A percentile compares a stretch with the other conserved stretches of the same genome.
These are phyloP conservation scores for Diplocarpon rosae DNA, from an alignment of 2,329 filamentous ascomycete genomes.

Conservation along the genomic window DNA sequence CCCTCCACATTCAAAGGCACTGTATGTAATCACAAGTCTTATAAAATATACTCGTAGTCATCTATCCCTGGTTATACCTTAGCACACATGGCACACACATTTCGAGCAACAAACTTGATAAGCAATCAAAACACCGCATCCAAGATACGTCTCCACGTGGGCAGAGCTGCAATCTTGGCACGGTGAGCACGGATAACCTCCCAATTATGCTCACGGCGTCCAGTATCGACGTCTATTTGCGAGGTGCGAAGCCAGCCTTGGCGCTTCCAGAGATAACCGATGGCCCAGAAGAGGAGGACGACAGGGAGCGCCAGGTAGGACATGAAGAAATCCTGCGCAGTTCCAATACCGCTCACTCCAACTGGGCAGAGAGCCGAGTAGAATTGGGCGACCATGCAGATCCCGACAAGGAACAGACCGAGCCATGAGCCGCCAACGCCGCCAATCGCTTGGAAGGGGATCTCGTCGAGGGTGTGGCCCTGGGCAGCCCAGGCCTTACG, in stretches of 20 bases:
- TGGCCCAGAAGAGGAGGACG: constrained; percentile 5
- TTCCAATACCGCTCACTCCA: constrained; percentile 20
- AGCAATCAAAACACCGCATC: neutral
- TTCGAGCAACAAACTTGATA: no score
- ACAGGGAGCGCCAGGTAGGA: constrained; percentile 6
- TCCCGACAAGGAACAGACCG: constrained; percentile 44
- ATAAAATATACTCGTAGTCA: no score
- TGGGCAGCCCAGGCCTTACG: constrained; percentile 32
- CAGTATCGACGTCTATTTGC: constrained; percentile 8
- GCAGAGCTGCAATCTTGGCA: constrained; percentile 3
- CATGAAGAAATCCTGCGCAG: constrained; percentile 5
- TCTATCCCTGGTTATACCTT: no score
- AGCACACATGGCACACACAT: no score
- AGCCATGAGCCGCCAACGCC: constrained; percentile 51
- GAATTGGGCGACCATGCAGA: constrained; percentile 25
- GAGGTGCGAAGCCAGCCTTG: constrained; percentile 2
- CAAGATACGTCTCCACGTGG: constrained; percentile 2
- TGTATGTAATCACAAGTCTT: no score
- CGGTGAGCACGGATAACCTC: constrained; percentile 7
- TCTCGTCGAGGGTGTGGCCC: constrained; percentile 47
- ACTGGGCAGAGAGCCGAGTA: constrained; percentile 35
- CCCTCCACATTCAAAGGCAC: no score
- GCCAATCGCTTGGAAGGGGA: constrained; percentile 47
- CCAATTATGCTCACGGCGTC: constrained; percentile 7
- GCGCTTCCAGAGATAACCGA: constrained; percentile 9